Evolutionary conservation across 2,329 filamentous ascomycete species (phyloP), one percentile per base, ranked within the genome.

Genomic region (Arthrobotrys conoides): DNA sequence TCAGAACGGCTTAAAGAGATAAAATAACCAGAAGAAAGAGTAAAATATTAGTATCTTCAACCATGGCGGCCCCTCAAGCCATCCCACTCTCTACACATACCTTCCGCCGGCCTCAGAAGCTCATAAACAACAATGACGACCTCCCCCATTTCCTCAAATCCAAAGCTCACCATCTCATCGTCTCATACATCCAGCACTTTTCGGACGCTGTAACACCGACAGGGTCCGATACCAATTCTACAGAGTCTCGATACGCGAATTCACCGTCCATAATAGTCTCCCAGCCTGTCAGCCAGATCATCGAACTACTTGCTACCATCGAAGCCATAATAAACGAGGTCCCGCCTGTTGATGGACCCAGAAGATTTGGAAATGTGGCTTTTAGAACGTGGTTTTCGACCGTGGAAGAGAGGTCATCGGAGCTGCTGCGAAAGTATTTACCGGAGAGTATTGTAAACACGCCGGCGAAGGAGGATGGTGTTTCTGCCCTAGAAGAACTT

Each of bases 321-420:
- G 88, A 89, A 65, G 85, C 85, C 8, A 88, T 96, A 63, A 89
- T 97, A 64, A 89, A 91, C 16, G 90, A 94, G 82, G 92, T 90
- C 0, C 95, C 94, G 0, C 95, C 95, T 0, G 92, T 96, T 82
- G 89, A 90, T 5, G 94, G 94, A 14, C 94, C 95, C 18, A 88
- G 95, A 67, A 88, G 96, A 80, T 99, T 98, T 83, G 96, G 96
- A 38, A 99, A 99, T 83, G 87, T 93, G 55, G 95, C 92, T 82
- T 99, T 97, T 84, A 88, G 94, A 33, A 92, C 87, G 81, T 99
- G 96, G 95, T 89, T 91, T 83, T 86, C 88, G 59, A 86, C 96
- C 12, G 90, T 91, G 81, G 87, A 89, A 68, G 87, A 88, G 16
- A 68, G 79, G 36, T 63, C 64, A 2, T 20, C 57, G 5, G 85